Evolutionary conservation across 164 flowering plant genomes (phyloP), one percentile per base, ranked within the genome.

Genomic region (Euptelea pleiosperma): DNA sequence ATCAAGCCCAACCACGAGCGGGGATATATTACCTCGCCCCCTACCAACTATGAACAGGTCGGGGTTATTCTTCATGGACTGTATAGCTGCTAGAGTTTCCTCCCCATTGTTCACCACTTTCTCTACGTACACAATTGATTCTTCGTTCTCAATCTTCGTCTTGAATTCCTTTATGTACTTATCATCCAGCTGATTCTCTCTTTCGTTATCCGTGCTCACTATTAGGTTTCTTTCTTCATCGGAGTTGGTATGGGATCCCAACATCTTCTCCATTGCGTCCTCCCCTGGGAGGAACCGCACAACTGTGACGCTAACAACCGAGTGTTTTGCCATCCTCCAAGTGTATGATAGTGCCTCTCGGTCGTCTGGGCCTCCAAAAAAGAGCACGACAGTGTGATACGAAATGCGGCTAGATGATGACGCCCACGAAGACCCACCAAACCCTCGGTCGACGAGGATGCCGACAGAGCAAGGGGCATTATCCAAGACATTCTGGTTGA

Each of bases 311-410:
- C 34, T 63, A 1, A 63, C 44, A 3, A 48, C 60, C 0, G 63
- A 67, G 18, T 69, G 66, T 5, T 48, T 54, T 1, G 67, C 52
- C 67, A 75, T 63, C 33, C 76, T 49, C 60, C 41, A 41, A 0
- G 61, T 74, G 24, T 60, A 72, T 3, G 73, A 54, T 24, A 75
- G 46, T 0, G 79, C 79, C 33, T 75, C 79, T 6, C 74, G 47
- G 31, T 75, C 79, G 24, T 75, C 79, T 0, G 71, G 67, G 15
- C 79, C 79, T 11, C 76, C 76, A 11, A 75, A 55, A 56, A 65
- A 75, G 1, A 75, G 19, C 31, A 75, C 46, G 0, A 58, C 67
- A 14, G 72, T 28, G 28, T 66, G 58, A 39, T 66, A 71, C 0
- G 58, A n/a, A 9, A 60, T 55, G 6, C 52, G 56, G 16, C 24